These are phyloP conservation scores for Aspergillus tanneri DNA, from an alignment of 2,329 filamentous ascomycete species.

Conservation along the genomic window DNA sequence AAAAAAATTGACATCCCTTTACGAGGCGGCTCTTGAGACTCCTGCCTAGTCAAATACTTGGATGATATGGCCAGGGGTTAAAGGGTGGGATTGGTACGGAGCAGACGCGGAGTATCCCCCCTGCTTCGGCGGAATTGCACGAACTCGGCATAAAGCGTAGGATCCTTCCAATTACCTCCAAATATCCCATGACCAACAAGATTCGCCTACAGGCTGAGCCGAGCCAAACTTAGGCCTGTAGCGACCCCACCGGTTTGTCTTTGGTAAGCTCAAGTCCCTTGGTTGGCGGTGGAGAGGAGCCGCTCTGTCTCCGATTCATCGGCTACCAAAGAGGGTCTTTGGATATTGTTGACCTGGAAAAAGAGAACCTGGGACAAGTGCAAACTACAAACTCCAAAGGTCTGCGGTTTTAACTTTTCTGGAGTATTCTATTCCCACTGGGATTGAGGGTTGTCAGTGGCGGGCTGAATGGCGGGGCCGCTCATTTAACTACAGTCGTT, in stretches of 20 bases:
- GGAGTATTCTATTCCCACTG: slow-evolving; percentile 15
- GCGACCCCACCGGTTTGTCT: slow-evolving; percentile 10
- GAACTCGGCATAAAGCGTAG: no score
- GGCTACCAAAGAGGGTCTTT: no score
- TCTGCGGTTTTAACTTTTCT: slow-evolving; percentile 15
- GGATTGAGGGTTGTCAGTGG: slow-evolving; percentile 12
- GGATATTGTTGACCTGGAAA: no score
- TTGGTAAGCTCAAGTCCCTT: slow-evolving; percentile 7
- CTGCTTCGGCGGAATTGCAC: not conserved
- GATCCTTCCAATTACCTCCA: no score
- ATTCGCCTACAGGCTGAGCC: not conserved
- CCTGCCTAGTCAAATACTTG: no score
- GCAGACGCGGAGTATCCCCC: not conserved
- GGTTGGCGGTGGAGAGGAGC: slow-evolving; percentile 8
- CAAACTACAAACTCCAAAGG: not conserved
- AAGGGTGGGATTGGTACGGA: not conserved
- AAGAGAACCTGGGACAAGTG: not conserved
- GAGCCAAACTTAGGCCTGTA: not conserved
- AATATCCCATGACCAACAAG: no score
- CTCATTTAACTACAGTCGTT: slow-evolving; percentile 3
- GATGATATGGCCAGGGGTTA: not conserved
- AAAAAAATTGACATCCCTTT: not conserved
- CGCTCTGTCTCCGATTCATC: no score
- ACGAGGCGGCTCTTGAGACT: no score
- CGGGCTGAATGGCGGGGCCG: slow-evolving; percentile 20